Percentiles rank a stretch among this genome's conserved stretches.
These are phyloP conservation scores for Pelagophyceae sp. DNA, from an alignment of 352 stramenopile genomes.

Conservation along the genomic window DNA sequence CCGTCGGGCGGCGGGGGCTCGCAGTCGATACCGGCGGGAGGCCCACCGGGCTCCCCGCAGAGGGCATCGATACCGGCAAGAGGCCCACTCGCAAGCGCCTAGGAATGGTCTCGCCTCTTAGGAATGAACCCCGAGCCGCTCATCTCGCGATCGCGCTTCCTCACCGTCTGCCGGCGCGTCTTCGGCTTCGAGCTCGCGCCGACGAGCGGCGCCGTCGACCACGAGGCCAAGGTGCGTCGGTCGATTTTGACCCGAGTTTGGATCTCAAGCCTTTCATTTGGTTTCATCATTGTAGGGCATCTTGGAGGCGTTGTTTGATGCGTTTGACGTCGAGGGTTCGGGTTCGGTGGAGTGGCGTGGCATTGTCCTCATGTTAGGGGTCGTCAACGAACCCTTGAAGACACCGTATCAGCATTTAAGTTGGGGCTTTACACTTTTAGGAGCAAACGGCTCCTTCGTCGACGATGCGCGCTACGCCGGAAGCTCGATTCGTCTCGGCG, in stretches of 20 bases:
- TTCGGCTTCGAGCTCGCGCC: conserved; percentile 15
- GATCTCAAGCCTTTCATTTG: too few species aligned
- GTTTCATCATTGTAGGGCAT: too few species aligned
- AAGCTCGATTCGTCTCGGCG: neutral
- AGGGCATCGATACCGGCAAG: too few species aligned
- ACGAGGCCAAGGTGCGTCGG: too few species aligned
- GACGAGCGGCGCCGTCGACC: neutral
- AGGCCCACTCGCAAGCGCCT: too few species aligned
- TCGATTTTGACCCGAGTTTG: too few species aligned
- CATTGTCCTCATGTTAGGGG: conserved; percentile 1
- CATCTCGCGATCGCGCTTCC: neutral
- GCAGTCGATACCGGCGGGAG: neutral
- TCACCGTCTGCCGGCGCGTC: neutral
- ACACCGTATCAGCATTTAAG: neutral
- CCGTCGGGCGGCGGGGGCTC: neutral
- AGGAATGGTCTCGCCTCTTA: neutral
- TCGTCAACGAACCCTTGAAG: neutral
- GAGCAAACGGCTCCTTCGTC: neutral
- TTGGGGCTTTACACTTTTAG: conserved; percentile 4
- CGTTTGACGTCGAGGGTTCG: neutral
- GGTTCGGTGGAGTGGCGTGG: neutral
- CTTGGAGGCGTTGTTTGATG: neutral
- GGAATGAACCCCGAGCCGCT: neutral
- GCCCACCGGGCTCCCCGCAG: neutral
- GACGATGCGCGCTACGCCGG: neutral